Base-by-base conservation (phyloP, 192 early-diverging fungal species). In the Pilaira anomala region DNA sequence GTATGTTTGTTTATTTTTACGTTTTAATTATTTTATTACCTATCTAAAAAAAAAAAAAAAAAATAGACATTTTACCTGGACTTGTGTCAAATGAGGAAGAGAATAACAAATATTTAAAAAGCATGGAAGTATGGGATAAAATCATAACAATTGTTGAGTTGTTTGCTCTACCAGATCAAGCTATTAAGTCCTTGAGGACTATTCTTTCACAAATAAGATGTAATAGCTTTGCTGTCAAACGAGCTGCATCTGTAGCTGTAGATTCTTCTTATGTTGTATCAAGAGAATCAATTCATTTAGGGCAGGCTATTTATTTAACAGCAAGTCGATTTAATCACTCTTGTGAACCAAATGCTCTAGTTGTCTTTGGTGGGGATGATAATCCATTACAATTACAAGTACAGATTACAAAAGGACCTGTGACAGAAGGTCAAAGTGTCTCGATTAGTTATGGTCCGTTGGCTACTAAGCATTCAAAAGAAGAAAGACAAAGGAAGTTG, bases 401-500 rank as follows among this genome's bases (percentile, higher is more conserved):
- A 18, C 18, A 22, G 5, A 16, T 3, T n/a, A 28, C 30, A 8
- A 19, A 56, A 25, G 16, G 29, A 55, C 1, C 36, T 0, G 16
- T 22, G 3, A 3, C 4, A 26, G 21, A 21, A 18, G 13, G 41
- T 14, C 3, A 22, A 44, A 11, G 40, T 8, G 24, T 68, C 0
- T 53, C 21, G 0, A 62, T 68, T 24, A 68, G 67, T 46, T 68
- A 68, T 56, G 67, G 67, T 8, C 67, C 67, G 3, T 25, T 62
- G 18, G 48, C 60, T 48, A 48, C 50, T 1, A 62, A 52, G 28
- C 29, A 41, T 19, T 3, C 48, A 7, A 33, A 26, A 6, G 41
- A 62, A 26, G 67, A 68, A 44, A 22, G 67, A 53, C 16, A 28
- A 14, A 28, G 21, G 24, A 24, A 24, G 11, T 25, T 68, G 42